Conservation (phyloP, 2,329 filamentous ascomycete species). For the Ceratocystis variospora region DNA sequence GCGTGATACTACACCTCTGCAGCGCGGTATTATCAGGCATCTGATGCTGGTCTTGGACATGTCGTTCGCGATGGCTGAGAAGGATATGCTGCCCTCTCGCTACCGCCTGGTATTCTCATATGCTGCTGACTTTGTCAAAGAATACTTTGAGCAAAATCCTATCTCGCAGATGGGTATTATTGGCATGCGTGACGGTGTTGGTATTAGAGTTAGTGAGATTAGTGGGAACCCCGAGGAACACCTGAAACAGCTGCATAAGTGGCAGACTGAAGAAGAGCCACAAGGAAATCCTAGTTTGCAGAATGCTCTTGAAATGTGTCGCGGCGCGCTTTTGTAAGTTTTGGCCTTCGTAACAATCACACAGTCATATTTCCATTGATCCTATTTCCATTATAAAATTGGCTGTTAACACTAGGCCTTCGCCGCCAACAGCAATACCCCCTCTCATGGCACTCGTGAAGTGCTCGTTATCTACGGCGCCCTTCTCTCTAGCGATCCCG, state of each 20-base stretch:
- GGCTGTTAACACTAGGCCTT: background rate
- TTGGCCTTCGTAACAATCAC: background rate
- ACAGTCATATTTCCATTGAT: background rate
- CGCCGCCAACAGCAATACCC: constrained; percentile 52
- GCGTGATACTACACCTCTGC: constrained; percentile 76
- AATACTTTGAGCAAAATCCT: constrained; percentile 97
- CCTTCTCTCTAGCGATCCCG: constrained; percentile 77
- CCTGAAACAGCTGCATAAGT: constrained; percentile 56
- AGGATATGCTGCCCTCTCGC: constrained; percentile 80
- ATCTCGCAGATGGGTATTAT: constrained; percentile 90
- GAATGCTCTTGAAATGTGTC: constrained; percentile 90
- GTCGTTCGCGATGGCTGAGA: constrained; percentile 86
- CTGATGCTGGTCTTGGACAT: constrained; percentile 82
- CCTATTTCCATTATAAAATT: constrained; percentile 6
- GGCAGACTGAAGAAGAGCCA: constrained; percentile 49
- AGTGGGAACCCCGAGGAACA: constrained; percentile 85
- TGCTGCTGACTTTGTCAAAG: constrained; percentile 73
- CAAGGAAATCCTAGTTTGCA: constrained; percentile 71
- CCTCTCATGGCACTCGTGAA: constrained; percentile 84
- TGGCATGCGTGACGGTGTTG: constrained; percentile 85
- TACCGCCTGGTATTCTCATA: constrained; percentile 72
- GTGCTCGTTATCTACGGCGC: constrained; percentile 86
- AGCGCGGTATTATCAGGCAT: constrained; percentile 96
- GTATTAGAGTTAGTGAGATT: constrained; percentile 73
- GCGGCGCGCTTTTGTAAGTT: constrained; percentile 69